Base-by-base conservation (phyloP, 768 basidiomycete genomes). In the Neoboletus subvelutipes region DNA sequence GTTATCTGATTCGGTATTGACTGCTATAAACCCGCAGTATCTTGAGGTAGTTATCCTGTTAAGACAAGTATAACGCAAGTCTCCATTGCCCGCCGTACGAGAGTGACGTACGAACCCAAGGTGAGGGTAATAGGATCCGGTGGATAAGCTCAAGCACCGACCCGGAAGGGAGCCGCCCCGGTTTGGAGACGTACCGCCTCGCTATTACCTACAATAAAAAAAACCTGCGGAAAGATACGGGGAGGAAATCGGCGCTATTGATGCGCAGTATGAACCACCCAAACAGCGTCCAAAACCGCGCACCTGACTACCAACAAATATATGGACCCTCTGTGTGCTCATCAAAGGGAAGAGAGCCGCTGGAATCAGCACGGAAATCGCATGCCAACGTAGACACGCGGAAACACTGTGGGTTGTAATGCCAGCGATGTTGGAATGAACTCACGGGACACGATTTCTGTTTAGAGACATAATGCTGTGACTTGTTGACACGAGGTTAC, bases 401-500 rank as follows among this genome's bases (percentile, higher is more conserved):
- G 64, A 54, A 61, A 58, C 59, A 64, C 24, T 24, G 48, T 37
- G 67, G 59, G 57, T 55, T 55, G 64, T 48, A 63, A 55, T 59
- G 36, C 34, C 53, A 63, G 53, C 57, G 45, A 42, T 33, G 31
- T 55, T 52, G 45, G 45, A 58, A 46, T 64, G 64, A 63, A 58
- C 20, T 54, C 54, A 51, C 51, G 39, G 55, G 46, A 58, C 29
- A 12, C 1, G 8, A 17, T 50, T 64, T 56, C 63, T 62, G 56
- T 52, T 64, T 58, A 37, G 52, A 58, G 61, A 22, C 3, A 46
- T 26, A 45, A 66, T 59, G 64, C 62, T 58, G 64, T 69, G 60
- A 54, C 18, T 24, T 40, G 36, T 33, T 47, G 64, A 56, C 61
- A 68, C 58, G 66, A 58, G 57, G 45, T 26, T 49, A 57, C 54